A percentile compares a stretch with the other conserved stretches of the same genome.
Conservation (phyloP, 208 protist species). For the Wallacemonas sp. region DNA sequence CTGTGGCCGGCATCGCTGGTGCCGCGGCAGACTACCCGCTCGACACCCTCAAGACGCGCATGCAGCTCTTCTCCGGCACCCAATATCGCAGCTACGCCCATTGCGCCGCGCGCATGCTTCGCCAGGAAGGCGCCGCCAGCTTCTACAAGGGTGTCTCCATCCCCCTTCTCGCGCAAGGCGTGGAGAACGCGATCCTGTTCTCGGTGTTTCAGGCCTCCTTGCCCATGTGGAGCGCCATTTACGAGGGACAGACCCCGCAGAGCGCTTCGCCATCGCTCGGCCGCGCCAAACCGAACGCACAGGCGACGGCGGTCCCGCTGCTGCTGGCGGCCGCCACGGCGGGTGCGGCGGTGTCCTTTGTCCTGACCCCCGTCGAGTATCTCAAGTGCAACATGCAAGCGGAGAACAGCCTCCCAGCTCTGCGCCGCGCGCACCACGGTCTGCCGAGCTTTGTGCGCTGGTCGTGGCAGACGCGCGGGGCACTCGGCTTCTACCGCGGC, state of each 20-base stretch:
- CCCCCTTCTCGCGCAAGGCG: slow-evolving; percentile 52
- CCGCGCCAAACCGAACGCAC: too few relatives aligned
- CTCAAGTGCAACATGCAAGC: slow-evolving; percentile 71
- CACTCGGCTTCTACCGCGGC: slow-evolving; percentile 64
- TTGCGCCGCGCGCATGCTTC: slow-evolving; percentile 36
- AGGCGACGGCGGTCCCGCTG: slow-evolving; percentile 9
- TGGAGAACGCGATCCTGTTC: slow-evolving; percentile 60
- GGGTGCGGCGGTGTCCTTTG: slow-evolving; percentile 53
- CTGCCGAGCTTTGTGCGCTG: not conserved
- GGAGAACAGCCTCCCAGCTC: slow-evolving; percentile 20
- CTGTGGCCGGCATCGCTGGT: slow-evolving; percentile 56
- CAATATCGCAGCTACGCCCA: slow-evolving; percentile 40
- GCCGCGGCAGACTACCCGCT: slow-evolving; percentile 83
- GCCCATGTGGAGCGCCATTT: slow-evolving; percentile 10
- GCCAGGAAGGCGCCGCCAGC: slow-evolving; percentile 45
- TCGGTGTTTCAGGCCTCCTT: slow-evolving; percentile 41
- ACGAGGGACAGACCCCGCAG: not conserved
- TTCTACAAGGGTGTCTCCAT: slow-evolving; percentile 77
- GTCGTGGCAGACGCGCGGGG: slow-evolving; percentile 21
- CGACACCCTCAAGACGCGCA: slow-evolving; percentile 84
- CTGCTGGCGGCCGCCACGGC: slow-evolving; percentile 38
- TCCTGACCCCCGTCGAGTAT: slow-evolving; percentile 62
- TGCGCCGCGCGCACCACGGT: slow-evolving; percentile 14
- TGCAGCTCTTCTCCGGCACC: slow-evolving; percentile 43
- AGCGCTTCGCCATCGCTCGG: not conserved